phyloP scores from a whole-genome alignment of 176 grass and related monocot genomes.

The Leersia perrieri region DNA sequence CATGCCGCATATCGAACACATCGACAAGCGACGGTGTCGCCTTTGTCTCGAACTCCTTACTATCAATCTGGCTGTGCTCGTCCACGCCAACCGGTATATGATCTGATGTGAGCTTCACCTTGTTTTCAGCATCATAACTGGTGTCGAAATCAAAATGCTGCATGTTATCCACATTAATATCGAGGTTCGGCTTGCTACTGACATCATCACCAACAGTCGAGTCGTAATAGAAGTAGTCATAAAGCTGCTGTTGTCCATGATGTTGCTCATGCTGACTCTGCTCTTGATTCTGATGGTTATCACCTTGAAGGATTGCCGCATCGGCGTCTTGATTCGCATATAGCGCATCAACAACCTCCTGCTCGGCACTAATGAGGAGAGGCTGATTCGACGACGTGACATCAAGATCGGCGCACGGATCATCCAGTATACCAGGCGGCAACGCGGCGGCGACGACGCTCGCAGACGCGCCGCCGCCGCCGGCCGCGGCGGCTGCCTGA shows the following conservation, averaged over 20 bases:
- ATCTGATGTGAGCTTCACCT: neutral
- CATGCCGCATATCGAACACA: conserved; percentile 27
- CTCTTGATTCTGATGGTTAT: neutral
- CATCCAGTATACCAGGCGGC: neutral
- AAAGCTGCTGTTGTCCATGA: conserved; percentile 28
- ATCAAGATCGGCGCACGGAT: neutral
- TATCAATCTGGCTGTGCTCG: conserved; percentile 22
- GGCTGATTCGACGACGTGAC: conserved; percentile 36
- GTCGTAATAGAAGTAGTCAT: conserved; percentile 52
- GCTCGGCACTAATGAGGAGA: conserved; percentile 1
- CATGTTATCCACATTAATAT: conserved; percentile 38
- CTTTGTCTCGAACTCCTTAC: conserved; percentile 37
- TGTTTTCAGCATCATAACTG: neutral
- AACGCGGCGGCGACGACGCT: neutral
- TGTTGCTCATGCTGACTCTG: conserved; percentile 19
- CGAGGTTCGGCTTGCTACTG: conserved; percentile 19
- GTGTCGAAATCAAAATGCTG: conserved; percentile 35
- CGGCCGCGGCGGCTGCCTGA: conserved; percentile 25
- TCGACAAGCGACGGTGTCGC: conserved; percentile 23
- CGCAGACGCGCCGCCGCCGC: neutral
- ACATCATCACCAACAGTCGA: neutral
- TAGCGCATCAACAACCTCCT: conserved; percentile 33
- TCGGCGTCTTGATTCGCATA: conserved; percentile 11
- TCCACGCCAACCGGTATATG: neutral
- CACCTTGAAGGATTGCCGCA: neutral